Percentiles rank a stretch among this genome's conserved stretches.
These are phyloP conservation scores for Lagenidium giganteum DNA, from an alignment of 352 stramenopile genomes.

Conservation along the genomic window DNA sequence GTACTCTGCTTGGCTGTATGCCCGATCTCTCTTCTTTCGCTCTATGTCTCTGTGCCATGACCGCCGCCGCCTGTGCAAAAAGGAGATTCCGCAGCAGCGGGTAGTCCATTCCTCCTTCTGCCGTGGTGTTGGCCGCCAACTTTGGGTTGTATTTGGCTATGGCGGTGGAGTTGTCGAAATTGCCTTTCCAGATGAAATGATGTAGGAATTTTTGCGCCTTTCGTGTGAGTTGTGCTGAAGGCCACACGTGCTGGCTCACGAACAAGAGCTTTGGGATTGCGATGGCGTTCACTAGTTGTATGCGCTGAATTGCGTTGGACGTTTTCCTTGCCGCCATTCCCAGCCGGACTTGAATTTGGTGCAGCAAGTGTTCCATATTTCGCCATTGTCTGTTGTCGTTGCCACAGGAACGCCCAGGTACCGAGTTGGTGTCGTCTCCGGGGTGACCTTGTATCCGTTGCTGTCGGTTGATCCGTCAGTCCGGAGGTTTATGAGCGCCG, in stretches of 20 bases:
- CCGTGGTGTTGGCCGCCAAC: no score
- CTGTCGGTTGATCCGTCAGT: background rate
- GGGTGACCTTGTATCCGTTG: background rate
- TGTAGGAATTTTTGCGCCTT: no score
- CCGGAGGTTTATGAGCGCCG: constrained; percentile 2
- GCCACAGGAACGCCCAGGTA: constrained; percentile 9
- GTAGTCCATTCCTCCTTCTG: no score
- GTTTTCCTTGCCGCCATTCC: constrained; percentile 4
- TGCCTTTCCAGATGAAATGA: no score
- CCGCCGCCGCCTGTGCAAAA: no score
- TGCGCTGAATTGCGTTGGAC: background rate
- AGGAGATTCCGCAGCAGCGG: no score
- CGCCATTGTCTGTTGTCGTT: background rate
- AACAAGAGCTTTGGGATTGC: constrained; percentile 7
- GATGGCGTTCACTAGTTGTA: background rate
- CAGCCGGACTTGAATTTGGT: background rate
- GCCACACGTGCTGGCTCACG: constrained; percentile 8
- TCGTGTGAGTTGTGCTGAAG: no score
- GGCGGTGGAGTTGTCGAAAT: no score
- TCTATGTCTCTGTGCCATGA: no score
- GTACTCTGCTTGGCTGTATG: no score
- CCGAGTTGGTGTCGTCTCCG: background rate
- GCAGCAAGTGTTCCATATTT: background rate
- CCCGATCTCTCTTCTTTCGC: no score
- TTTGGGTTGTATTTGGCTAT: no score